Evolutionary conservation across 169 alveolate genomes (phyloP).

Genomic region (Eimeria sp.): DNA sequence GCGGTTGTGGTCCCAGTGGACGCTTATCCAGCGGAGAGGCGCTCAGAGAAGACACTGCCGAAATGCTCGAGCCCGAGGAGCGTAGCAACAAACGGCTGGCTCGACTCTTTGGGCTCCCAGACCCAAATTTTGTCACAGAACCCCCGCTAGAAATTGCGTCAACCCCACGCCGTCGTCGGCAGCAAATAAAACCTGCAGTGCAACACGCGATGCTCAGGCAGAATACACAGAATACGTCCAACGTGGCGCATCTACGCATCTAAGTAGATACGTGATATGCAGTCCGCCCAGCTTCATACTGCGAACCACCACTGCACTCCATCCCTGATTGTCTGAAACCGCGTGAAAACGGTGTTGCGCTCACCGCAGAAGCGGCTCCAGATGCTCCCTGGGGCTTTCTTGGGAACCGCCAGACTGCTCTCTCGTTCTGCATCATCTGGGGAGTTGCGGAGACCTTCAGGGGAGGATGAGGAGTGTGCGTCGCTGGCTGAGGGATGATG

Average conservation of each 20-base stretch:
- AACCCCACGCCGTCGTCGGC: constrained; percentile 47
- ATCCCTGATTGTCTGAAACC: no score
- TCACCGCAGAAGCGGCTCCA: constrained; percentile 27
- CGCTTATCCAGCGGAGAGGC: constrained; percentile 7
- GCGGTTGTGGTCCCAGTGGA: background rate
- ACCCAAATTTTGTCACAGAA: background rate
- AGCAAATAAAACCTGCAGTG: constrained; percentile 17
- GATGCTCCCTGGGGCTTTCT: background rate
- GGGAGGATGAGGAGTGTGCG: constrained; percentile 28
- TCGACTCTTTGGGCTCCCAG: constrained; percentile 31
- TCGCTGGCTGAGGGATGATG: constrained; percentile 31
- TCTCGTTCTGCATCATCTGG: constrained; percentile 10
- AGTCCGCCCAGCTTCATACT: no score
- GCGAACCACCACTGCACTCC: no score
- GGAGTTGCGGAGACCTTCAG: constrained; percentile 14
- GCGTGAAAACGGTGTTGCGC: background rate
- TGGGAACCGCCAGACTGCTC: background rate
- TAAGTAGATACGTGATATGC: background rate
- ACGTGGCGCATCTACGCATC: no score
- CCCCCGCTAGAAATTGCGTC: background rate
- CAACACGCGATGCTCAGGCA: background rate
- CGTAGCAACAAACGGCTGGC: constrained; percentile 6
- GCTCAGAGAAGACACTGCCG: constrained; percentile 30
- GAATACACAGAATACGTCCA: no score
- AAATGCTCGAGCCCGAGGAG: constrained; percentile 5